Conservation (phyloP, 352 stramenopile genomes). For the Pythium insidiosum region DNA sequence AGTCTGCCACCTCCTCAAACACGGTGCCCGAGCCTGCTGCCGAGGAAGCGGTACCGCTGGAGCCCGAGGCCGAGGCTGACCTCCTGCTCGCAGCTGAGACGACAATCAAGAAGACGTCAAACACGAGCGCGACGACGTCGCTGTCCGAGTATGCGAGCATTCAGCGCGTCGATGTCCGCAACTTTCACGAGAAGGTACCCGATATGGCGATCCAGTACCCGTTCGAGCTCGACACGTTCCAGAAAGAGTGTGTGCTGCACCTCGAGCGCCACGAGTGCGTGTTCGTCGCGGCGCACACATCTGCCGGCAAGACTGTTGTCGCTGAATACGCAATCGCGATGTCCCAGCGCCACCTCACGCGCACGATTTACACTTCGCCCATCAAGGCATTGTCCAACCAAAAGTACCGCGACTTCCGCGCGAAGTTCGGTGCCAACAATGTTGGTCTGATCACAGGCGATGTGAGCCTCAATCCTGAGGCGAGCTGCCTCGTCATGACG, state of each 20-base stretch:
- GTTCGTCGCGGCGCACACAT: conserved; percentile 96
- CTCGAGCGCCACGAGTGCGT: conserved; percentile 92
- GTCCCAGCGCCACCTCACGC: conserved; percentile 85
- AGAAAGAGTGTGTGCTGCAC: conserved; percentile 95
- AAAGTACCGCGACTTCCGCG: conserved; percentile 97
- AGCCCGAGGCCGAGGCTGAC: conserved; percentile 50
- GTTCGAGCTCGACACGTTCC: conserved; percentile 94
- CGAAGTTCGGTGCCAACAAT: conserved; percentile 89
- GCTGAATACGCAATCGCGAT: conserved; percentile 98
- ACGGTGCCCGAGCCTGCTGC: not conserved
- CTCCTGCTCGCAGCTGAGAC: conserved; percentile 19
- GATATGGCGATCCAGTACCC: conserved; percentile 77
- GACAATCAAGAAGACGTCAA: conserved; percentile 1
- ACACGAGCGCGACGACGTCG: conserved; percentile 8
- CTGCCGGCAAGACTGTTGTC: conserved; percentile 96
- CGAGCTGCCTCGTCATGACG: conserved; percentile 97
- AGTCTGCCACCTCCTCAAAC: no score
- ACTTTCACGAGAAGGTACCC: conserved; percentile 78
- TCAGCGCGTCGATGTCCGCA: conserved; percentile 58
- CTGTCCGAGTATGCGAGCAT: conserved; percentile 70
- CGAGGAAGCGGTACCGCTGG: conserved; percentile 5
- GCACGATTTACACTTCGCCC: conserved; percentile 96
- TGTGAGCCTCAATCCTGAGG: conserved; percentile 93
- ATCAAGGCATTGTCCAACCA: conserved; percentile 99
- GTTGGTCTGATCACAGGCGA: conserved; percentile 98